Conservation (phyloP, 2,329 filamentous ascomycete species). For the Dactylella cylindrospora region DNA sequence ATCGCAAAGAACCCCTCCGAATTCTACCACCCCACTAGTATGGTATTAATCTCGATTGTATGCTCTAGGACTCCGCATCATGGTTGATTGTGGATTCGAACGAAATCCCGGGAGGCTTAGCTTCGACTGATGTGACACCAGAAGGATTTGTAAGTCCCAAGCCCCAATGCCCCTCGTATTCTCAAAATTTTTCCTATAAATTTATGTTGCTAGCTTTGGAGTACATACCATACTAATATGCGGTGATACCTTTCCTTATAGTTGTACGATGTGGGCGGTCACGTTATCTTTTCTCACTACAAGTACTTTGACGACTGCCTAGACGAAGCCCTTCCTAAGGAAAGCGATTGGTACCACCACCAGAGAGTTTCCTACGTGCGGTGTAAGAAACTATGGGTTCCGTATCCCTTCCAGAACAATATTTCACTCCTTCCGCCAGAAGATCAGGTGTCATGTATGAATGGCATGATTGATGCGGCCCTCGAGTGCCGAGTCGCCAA, state of each 20-base stretch:
- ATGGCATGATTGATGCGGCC: slow-evolving; percentile 93
- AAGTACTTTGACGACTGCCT: slow-evolving; percentile 99
- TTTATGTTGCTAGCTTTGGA: too few species aligned
- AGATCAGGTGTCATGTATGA: slow-evolving; percentile 90
- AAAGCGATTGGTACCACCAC: slow-evolving; percentile 95
- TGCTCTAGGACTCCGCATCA: slow-evolving; percentile 75
- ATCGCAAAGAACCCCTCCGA: slow-evolving; percentile 1
- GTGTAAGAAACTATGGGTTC: slow-evolving; percentile 94
- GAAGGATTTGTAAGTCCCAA: slow-evolving; percentile 86
- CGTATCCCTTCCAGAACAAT: slow-evolving; percentile 99
- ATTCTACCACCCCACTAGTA: neutral
- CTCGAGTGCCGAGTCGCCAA: slow-evolving; percentile 81
- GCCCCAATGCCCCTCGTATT: slow-evolving; percentile 4
- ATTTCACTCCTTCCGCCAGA: slow-evolving; percentile 97
- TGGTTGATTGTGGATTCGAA: slow-evolving; percentile 95
- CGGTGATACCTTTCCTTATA: slow-evolving; percentile 55
- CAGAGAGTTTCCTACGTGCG: slow-evolving; percentile 99
- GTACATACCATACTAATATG: too few species aligned
- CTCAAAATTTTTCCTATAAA: too few species aligned
- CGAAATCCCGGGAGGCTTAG: slow-evolving; percentile 90
- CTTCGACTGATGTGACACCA: slow-evolving; percentile 88
- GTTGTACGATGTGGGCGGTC: slow-evolving; percentile 97
- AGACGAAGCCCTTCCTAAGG: slow-evolving; percentile 90
- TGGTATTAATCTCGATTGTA: slow-evolving; percentile 31
- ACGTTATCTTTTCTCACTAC: slow-evolving; percentile 99